These are phyloP conservation scores for Thermothelomyces thermophilus DNA, from an alignment of 2,329 filamentous ascomycete species.

Conservation along the genomic window DNA sequence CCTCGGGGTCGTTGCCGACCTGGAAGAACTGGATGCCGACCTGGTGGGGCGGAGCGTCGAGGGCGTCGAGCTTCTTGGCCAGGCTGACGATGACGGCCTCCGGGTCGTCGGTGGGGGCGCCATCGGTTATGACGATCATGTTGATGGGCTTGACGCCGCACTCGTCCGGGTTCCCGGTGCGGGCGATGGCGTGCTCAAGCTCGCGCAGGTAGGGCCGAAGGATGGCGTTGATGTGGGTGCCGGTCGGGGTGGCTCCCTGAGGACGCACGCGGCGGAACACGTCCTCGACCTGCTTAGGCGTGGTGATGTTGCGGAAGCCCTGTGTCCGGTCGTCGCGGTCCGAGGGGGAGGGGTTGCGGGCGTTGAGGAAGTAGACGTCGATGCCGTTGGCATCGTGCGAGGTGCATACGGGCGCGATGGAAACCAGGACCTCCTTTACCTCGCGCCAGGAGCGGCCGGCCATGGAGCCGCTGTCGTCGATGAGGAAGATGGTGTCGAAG, in stretches of 20 bases:
- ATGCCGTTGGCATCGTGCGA: slow-evolving; percentile 75
- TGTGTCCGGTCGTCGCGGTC: slow-evolving; percentile 34
- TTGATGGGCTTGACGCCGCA: slow-evolving; percentile 49
- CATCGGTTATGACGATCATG: slow-evolving; percentile 90
- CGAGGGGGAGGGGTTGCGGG: slow-evolving; percentile 24
- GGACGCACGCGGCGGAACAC: slow-evolving; percentile 68
- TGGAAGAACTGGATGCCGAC: slow-evolving; percentile 95
- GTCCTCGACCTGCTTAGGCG: slow-evolving; percentile 49
- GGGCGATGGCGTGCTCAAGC: slow-evolving; percentile 37
- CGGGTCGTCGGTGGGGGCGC: slow-evolving; percentile 71
- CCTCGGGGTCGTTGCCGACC: slow-evolving; percentile 66
- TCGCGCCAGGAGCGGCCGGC: slow-evolving; percentile 68
- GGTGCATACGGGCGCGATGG: slow-evolving; percentile 78
- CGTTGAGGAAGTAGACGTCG: slow-evolving; percentile 89
- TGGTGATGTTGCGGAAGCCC: slow-evolving; percentile 60
- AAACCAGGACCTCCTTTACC: slow-evolving; percentile 59
- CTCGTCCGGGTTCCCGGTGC: slow-evolving; percentile 34
- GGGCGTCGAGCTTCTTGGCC: slow-evolving; percentile 62
- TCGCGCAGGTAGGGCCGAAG: slow-evolving; percentile 62
- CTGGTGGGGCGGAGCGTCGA: slow-evolving; percentile 70
- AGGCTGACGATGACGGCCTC: slow-evolving; percentile 60
- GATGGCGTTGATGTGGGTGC: slow-evolving; percentile 62
- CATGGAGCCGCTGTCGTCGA: slow-evolving; percentile 93
- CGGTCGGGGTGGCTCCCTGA: slow-evolving; percentile 64
- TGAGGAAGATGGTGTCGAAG: slow-evolving; percentile 85